Conservation (phyloP, 2,329 filamentous ascomycete genomes). For the Fusarium sp. region DNA sequence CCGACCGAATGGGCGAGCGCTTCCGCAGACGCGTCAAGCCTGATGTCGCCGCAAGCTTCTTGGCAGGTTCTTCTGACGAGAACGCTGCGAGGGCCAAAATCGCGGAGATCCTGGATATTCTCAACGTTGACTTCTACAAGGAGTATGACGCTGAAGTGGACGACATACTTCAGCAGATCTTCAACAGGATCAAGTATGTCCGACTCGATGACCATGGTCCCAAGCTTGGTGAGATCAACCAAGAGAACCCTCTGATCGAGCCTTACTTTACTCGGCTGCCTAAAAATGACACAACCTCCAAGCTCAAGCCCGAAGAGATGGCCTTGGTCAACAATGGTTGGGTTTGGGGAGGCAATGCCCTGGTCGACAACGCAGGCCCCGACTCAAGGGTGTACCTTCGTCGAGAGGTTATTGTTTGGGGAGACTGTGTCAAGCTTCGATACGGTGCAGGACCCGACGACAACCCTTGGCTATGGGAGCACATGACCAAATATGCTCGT, state of each 20-base stretch:
- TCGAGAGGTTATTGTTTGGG: slow-evolving; percentile 97
- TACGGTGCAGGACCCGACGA: slow-evolving; percentile 86
- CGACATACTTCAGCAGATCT: slow-evolving; percentile 89
- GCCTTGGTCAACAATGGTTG: slow-evolving; percentile 96
- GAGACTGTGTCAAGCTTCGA: slow-evolving; percentile 96
- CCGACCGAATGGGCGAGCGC: slow-evolving; percentile 81
- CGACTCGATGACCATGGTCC: slow-evolving; percentile 93
- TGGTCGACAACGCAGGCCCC: slow-evolving; percentile 92
- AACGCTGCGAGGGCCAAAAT: slow-evolving; percentile 67
- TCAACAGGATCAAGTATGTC: slow-evolving; percentile 94
- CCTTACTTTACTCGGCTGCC: slow-evolving; percentile 94
- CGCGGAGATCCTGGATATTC: slow-evolving; percentile 77
- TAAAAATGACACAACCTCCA: slow-evolving; percentile 79
- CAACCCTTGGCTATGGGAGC: slow-evolving; percentile 94
- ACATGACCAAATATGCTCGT: slow-evolving; percentile 92
- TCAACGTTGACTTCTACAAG: slow-evolving; percentile 89
- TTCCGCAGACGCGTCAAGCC: slow-evolving; percentile 80
- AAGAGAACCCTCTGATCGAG: slow-evolving; percentile 86
- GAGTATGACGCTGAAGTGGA: slow-evolving; percentile 89
- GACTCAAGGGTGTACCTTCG: slow-evolving; percentile 93
- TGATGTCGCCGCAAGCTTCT: slow-evolving; percentile 71
- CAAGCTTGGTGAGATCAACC: slow-evolving; percentile 82
- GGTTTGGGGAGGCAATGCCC: slow-evolving; percentile 97
- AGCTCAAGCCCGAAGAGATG: slow-evolving; percentile 80
- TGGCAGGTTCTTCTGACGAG: slow-evolving; percentile 72